Base-by-base conservation (phyloP, 2,329 filamentous ascomycete species). In the Xylaria multiplex region DNA sequence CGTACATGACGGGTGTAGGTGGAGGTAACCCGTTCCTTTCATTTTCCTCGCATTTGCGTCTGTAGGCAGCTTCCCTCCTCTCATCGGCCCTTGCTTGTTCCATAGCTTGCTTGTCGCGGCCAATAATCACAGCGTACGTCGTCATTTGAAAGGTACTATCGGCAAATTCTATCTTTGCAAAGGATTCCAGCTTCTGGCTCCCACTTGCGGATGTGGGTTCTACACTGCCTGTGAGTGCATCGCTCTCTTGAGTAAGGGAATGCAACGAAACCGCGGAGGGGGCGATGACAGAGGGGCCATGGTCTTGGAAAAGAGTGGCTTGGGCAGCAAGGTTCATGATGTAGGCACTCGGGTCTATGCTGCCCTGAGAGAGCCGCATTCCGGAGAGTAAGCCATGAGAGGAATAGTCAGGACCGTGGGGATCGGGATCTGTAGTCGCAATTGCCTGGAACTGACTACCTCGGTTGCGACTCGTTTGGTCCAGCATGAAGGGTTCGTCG, bases 121-220 rank as follows among this genome's bases (percentile, higher is more conserved):
- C 91, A 32, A 94, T 87, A 63, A 91, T 86, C 71, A 93, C 85
- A 59, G 87, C 84, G 72, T 90, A 90, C 1, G 90, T 93, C 58
- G 89, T 92, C 88, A 94, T 91, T 78, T 92, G 91, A 77, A 92
- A 93, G 62, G 89, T 86, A 74, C 91, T 90, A 80, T 94, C 91
- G 70, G 86, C 84, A 75, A 94, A 93, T 72, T 89, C 86, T 67
- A 94, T 81, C 59, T 83, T 81, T 49, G 86, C 86, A 75, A 87
- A 88, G 2, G 85, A 87, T 72, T 87, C 84, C 14, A 88, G 77
- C 54, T 78, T 80, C 70, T 82, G 81, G 32, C 75, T 76, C 11
- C 73, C 71, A 56, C 75, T 76, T 57, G 75, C 70, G 59, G 79
- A 79, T 14, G 77, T 77, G 43, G 77, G 72, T 46, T 78, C 75